These are phyloP conservation scores for Capsicum pubescens DNA, from an alignment of 257 asterid genomes.

Conservation along the genomic window DNA sequence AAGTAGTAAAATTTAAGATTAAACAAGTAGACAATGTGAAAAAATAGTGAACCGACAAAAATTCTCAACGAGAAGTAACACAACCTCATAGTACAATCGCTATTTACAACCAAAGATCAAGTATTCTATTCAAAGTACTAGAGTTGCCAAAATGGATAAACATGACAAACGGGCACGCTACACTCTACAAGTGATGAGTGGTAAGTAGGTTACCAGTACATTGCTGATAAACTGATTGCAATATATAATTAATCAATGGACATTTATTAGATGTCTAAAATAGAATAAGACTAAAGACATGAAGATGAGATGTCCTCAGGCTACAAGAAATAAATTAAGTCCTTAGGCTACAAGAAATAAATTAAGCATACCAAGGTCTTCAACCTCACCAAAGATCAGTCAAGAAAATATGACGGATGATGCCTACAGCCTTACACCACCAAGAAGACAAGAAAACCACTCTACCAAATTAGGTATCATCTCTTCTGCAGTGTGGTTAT, in stretches of 20 bases:
- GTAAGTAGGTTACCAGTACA: background rate
- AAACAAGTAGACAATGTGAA: constrained; percentile 12
- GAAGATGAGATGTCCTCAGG: background rate
- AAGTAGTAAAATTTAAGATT: constrained; percentile 10
- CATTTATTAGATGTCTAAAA: background rate
- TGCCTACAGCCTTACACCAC: constrained; percentile 8
- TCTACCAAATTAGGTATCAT: constrained; percentile 8
- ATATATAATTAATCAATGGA: background rate
- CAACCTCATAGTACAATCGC: background rate
- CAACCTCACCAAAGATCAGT: constrained; percentile 19
- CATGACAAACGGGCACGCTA: background rate
- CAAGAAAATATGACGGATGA: background rate
- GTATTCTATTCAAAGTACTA: background rate
- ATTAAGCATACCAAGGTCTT: background rate
- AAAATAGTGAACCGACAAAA: constrained; percentile 8
- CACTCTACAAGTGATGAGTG: background rate
- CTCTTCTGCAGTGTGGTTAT: background rate
- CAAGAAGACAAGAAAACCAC: constrained; percentile 24
- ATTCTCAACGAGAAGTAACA: background rate
- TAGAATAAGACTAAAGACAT: background rate
- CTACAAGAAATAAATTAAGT: background rate
- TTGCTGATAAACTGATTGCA: constrained; percentile 1
- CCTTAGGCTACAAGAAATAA: constrained; percentile 1
- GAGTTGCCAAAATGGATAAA: constrained; percentile 9
- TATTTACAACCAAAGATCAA: background rate